A percentile compares a stretch with the other conserved stretches of the same genome.
Conservation (phyloP, 1,284 basidiomycete species). For the Peniophora sp. region DNA sequence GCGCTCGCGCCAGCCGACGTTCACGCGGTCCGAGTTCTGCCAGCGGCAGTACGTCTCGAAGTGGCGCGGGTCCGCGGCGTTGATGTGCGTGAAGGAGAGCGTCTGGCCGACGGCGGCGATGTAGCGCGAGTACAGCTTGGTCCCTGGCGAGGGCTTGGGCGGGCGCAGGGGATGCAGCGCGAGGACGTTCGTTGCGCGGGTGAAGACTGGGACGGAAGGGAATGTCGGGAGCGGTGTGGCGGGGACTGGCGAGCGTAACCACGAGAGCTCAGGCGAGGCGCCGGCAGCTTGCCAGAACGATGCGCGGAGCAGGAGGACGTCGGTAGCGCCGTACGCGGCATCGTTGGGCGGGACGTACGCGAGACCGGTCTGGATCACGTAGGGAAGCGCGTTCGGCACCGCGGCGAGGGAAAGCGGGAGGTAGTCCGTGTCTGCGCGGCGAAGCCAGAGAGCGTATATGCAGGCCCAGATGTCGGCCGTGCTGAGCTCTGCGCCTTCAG, state of each 20-base stretch:
- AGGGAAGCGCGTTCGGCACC: constrained; percentile 14
- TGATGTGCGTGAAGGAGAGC: constrained; percentile 37
- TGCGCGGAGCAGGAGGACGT: constrained; percentile 33
- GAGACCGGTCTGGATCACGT: constrained; percentile 20
- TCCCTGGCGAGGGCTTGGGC: constrained; percentile 37
- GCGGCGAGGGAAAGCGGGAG: constrained; percentile 15
- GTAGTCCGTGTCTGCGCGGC: constrained; percentile 24
- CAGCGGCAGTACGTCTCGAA: constrained; percentile 41
- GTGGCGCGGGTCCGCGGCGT: constrained; percentile 29
- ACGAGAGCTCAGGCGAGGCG: constrained; percentile 30
- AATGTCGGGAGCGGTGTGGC: constrained; percentile 20
- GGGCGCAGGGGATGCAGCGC: constrained; percentile 47
- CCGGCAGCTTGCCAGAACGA: constrained; percentile 52
- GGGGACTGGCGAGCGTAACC: constrained; percentile 27
- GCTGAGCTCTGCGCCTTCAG: constrained; percentile 8
- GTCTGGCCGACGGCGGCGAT: constrained; percentile 33
- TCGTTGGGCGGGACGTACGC: constrained; percentile 11
- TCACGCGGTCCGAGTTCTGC: constrained; percentile 46
- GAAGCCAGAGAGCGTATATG: constrained; percentile 21
- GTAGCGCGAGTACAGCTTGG: constrained; percentile 40
- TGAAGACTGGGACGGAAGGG: constrained; percentile 36
- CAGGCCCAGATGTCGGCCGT: constrained; percentile 22
- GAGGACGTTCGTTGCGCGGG: constrained; percentile 38
- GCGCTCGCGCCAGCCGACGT: constrained; percentile 24
- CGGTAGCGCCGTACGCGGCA: constrained; percentile 9